Percentiles rank a stretch among this genome's conserved stretches.
phyloP scores from a whole-genome alignment of 441 rosid species.

The Croton laevigatus region DNA sequence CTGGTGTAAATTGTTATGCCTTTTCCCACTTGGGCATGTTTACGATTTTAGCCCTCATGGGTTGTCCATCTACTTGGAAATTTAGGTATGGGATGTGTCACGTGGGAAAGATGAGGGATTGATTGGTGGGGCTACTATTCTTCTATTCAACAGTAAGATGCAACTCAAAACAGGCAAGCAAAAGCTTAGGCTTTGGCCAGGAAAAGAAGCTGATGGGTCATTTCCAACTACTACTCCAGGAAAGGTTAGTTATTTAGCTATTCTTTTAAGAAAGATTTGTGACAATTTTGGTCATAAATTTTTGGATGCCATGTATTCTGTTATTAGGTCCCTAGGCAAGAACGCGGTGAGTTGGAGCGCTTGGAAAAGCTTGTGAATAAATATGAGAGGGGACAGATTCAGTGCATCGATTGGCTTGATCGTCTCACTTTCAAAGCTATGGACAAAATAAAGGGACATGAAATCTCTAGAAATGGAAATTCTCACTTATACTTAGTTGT shows the following conservation, averaged over 20 bases:
- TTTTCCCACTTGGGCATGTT: slow-evolving; percentile 9
- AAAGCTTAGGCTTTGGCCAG: slow-evolving; percentile 93
- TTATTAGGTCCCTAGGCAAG: slow-evolving; percentile 80
- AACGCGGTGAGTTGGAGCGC: slow-evolving; percentile 93
- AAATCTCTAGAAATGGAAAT: slow-evolving; percentile 67
- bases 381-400: slow-evolving; percentile 93
- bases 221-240: slow-evolving; percentile 86
- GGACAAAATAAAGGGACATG: slow-evolving; percentile 79
- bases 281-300: slow-evolving; percentile 7
- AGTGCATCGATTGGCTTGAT: slow-evolving; percentile 86
- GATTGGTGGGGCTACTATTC: slow-evolving; percentile 90
- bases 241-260: slow-evolving; percentile 58
- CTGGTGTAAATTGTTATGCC: not conserved
- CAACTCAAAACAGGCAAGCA: slow-evolving; percentile 96
- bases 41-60: slow-evolving; percentile 14
- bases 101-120: slow-evolving; percentile 76
- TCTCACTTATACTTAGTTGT: slow-evolving; percentile 75
- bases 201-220: slow-evolving; percentile 93
- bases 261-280: slow-evolving; percentile 2
- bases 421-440: slow-evolving; percentile 80
- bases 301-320: not conserved
- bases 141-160: slow-evolving; percentile 81
- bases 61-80: slow-evolving; percentile 13
- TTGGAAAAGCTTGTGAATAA: slow-evolving; percentile 89
- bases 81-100: slow-evolving; percentile 97